Conservation (phyloP, 2,329 filamentous ascomycete genomes). For the Fusarium buxicola region DNA sequence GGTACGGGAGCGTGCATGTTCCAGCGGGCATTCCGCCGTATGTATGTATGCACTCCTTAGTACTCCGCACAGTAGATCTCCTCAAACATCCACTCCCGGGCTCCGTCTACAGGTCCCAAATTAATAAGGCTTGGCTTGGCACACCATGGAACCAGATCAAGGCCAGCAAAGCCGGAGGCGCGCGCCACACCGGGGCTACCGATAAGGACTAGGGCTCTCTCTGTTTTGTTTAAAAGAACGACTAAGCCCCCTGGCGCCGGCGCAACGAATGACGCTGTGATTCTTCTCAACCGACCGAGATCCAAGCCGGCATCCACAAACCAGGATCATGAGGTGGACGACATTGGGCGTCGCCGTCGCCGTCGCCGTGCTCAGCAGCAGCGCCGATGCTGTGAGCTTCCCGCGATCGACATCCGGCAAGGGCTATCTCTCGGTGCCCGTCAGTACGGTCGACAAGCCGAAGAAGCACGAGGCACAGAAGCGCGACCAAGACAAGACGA, state of each 20-base stretch:
- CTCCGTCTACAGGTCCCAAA: conserved; percentile 15
- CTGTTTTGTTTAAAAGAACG: conserved; percentile 1
- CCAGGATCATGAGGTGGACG: conserved; percentile 42
- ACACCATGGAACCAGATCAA: conserved; percentile 13
- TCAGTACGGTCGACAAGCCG: conserved; percentile 48
- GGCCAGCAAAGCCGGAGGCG: conserved; percentile 4
- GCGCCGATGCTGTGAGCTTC: conserved; percentile 40
- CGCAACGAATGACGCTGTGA: neutral
- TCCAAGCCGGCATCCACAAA: conserved; percentile 3
- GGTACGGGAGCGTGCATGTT: conserved; percentile 4
- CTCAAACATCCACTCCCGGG: neutral
- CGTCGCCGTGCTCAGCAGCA: conserved; percentile 26
- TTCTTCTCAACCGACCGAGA: neutral
- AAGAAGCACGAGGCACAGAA: conserved; percentile 39
- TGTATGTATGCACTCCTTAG: no score
- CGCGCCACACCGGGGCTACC: conserved; percentile 28
- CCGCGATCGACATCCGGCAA: conserved; percentile 49
- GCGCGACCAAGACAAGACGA: conserved; percentile 41
- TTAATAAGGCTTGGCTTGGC: conserved; percentile 29
- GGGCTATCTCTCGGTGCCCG: conserved; percentile 53
- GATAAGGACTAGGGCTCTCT: conserved; percentile 6
- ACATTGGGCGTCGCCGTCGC: conserved; percentile 29
- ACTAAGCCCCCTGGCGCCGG: neutral
- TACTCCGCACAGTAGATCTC: neutral
- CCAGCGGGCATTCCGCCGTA: neutral